Conservation (phyloP, 495 filamentous ascomycete species). For the Bacidia gigantensis region DNA sequence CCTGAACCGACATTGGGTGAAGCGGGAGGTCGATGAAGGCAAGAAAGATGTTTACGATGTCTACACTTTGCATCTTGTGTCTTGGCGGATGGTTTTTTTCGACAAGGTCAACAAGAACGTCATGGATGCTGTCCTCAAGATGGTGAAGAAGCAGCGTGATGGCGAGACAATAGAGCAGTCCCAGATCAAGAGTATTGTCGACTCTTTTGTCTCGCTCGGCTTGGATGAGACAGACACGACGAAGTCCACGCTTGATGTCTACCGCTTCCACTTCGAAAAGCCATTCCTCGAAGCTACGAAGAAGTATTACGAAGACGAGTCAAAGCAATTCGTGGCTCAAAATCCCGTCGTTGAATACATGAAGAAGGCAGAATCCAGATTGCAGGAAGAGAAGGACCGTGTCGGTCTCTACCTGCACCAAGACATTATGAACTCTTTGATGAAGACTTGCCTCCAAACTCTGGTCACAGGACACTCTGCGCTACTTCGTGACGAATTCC, state of each 20-base stretch:
- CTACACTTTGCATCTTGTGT: slow-evolving; percentile 89
- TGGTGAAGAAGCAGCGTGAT: slow-evolving; percentile 95
- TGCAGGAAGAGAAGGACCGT: slow-evolving; percentile 88
- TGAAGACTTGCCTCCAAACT: slow-evolving; percentile 74
- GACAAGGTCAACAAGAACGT: slow-evolving; percentile 67
- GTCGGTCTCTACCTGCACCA: slow-evolving; percentile 82
- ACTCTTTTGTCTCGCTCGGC: slow-evolving; percentile 91
- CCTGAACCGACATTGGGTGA: slow-evolving; percentile 97
- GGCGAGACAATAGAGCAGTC: slow-evolving; percentile 96
- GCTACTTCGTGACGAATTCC: slow-evolving; percentile 88
- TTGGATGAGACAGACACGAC: slow-evolving; percentile 85
- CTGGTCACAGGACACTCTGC: slow-evolving; percentile 77
- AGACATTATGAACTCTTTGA: slow-evolving; percentile 72
- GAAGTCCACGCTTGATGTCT: slow-evolving; percentile 91
- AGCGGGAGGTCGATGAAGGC: slow-evolving; percentile 95
- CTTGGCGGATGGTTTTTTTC: slow-evolving; percentile 90
- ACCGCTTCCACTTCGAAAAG: slow-evolving; percentile 77
- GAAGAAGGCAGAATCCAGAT: slow-evolving; percentile 94
- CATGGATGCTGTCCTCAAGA: slow-evolving; percentile 86
- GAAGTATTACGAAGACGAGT: slow-evolving; percentile 80
- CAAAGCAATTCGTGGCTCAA: slow-evolving; percentile 83
- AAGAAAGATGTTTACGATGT: slow-evolving; percentile 98
- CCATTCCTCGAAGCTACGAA: slow-evolving; percentile 82
- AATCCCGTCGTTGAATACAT: slow-evolving; percentile 99
- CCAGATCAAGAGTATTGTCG: slow-evolving; percentile 93